Percentiles rank a stretch among this genome's conserved stretches.
phyloP scores from a whole-genome alignment of 371 early-diverging fungal species.

The Mucor indicus region DNA sequence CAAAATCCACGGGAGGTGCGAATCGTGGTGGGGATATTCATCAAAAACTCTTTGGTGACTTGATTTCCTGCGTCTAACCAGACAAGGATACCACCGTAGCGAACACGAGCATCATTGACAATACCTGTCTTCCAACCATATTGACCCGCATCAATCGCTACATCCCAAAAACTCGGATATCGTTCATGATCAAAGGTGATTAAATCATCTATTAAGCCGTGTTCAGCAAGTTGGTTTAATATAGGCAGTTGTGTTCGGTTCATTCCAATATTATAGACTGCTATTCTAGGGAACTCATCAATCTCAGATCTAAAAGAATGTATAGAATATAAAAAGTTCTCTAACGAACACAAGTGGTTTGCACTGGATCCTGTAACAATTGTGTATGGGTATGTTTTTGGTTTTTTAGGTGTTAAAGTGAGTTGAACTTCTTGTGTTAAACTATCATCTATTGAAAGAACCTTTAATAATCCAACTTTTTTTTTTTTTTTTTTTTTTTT shows the following conservation, averaged over 20 bases:
- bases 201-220: conserved; percentile 48
- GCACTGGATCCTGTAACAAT: conserved; percentile 62
- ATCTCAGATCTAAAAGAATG: conserved; percentile 35
- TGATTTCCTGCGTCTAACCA: conserved; percentile 66
- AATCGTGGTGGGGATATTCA: conserved; percentile 41
- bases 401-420: too few species aligned
- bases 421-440: too few species aligned
- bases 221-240: conserved; percentile 31
- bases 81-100: conserved; percentile 47
- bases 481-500: too few species aligned
- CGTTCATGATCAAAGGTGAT: conserved; percentile 46
- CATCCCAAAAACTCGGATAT: conserved; percentile 65
- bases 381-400: conserved; percentile 50
- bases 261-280: conserved; percentile 52
- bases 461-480: too few species aligned
- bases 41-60: conserved; percentile 52
- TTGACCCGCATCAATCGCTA: conserved; percentile 56
- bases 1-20: conserved; percentile 44
- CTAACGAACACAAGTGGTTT: conserved; percentile 62
- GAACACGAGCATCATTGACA: conserved; percentile 49
- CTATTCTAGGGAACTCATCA: conserved; percentile 40
- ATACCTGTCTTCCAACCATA: conserved; percentile 71
- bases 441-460: too few species aligned
- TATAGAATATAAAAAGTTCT: conserved; percentile 54
- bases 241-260: conserved; percentile 47